Percentiles rank a stretch among this genome's conserved stretches.
Conservation (phyloP, 164 flowering plant genomes). For the Chimonanthus salicifolius region DNA sequence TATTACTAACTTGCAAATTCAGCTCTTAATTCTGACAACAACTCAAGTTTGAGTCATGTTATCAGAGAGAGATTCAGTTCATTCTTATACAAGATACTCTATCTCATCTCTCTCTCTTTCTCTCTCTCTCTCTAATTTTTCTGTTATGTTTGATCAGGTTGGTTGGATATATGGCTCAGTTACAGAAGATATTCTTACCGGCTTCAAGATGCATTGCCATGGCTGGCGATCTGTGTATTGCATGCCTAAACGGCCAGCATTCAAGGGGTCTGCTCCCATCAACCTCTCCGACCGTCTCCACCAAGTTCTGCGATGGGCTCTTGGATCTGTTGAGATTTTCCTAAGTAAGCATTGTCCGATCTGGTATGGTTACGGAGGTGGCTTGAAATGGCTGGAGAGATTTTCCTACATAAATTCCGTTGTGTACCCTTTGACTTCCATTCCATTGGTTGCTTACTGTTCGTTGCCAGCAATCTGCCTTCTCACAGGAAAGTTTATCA, state of each 20-base stretch:
- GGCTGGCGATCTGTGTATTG: constrained; percentile 31
- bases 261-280: constrained; percentile 30
- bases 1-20: not conserved
- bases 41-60: too few species aligned
- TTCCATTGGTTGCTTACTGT: constrained; percentile 19
- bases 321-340: constrained; percentile 31
- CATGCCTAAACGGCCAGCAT: constrained; percentile 23
- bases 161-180: constrained; percentile 34
- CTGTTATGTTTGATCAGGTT: constrained; percentile 9
- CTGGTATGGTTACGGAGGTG: constrained; percentile 23
- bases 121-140: not conserved
- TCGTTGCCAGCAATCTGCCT: constrained; percentile 22
- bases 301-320: constrained; percentile 28
- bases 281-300: constrained; percentile 29
- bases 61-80: too few species aligned
- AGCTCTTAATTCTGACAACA: too few species aligned
- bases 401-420: constrained; percentile 26
- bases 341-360: constrained; percentile 18
- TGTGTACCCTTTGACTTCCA: constrained; percentile 17
- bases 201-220: constrained; percentile 29
- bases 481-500: constrained; percentile 17
- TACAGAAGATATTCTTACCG: constrained; percentile 30
- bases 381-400: constrained; percentile 25
- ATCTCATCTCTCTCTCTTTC: not conserved
- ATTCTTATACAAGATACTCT: too few species aligned